Evolutionary conservation across 148 eudicot genomes (phyloP).

Genomic region (Camellia lanceoleosa): DNA sequence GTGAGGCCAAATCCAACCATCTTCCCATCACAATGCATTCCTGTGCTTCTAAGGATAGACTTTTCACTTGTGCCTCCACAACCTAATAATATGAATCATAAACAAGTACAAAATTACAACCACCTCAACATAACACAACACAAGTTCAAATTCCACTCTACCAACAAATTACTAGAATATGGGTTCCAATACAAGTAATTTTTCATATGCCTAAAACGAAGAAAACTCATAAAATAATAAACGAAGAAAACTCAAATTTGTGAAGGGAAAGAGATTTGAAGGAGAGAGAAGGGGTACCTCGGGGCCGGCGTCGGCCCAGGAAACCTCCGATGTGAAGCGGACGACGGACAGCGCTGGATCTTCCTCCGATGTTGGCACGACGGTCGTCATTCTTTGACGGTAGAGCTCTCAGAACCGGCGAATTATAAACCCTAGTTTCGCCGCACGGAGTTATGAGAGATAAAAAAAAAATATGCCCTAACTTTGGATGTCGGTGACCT

Average conservation of each 20-base stretch:
- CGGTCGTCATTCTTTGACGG: slow-evolving; percentile 57
- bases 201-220: neutral
- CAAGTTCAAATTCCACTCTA: neutral
- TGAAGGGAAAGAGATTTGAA: neutral
- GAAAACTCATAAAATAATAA: neutral
- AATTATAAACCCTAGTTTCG: too few species aligned
- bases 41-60: slow-evolving; percentile 68
- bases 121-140: neutral
- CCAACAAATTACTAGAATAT: neutral
- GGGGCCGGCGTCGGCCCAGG: slow-evolving; percentile 96
- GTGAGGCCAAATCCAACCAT: slow-evolving; percentile 81
- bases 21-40: slow-evolving; percentile 58
- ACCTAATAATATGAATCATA: slow-evolving; percentile 39
- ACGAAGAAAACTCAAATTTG: too few species aligned
- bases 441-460: too few species aligned
- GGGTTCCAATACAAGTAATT: neutral
- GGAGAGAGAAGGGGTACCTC: slow-evolving; percentile 43
- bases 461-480: too few species aligned
- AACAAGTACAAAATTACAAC: neutral
- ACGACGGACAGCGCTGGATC: slow-evolving; percentile 81
- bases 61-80: slow-evolving; percentile 64
- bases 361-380: slow-evolving; percentile 87
- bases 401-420: neutral
- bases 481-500: too few species aligned
- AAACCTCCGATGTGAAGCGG: slow-evolving; percentile 69